Evolutionary conservation across 169 alveolate species (phyloP).

Genomic region (Miamiensis avidus): DNA sequence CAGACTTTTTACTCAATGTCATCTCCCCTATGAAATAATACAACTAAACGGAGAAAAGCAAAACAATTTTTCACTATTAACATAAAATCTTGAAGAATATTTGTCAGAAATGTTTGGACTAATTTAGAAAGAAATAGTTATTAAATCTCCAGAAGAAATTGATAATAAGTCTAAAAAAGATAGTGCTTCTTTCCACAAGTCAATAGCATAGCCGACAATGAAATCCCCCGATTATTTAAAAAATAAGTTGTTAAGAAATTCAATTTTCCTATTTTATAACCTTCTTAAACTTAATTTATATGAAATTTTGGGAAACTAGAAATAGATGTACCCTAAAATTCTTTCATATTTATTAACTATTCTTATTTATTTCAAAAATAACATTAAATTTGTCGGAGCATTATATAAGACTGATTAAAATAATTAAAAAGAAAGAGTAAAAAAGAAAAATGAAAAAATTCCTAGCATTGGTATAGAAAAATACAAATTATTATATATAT

Average conservation of each 20-base stretch:
- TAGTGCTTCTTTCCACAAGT: too few relatives aligned
- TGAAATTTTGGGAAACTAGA: too few relatives aligned
- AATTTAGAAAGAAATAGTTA: too few relatives aligned
- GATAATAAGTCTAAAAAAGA: too few relatives aligned
- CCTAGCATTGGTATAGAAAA: too few relatives aligned
- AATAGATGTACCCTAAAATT: background rate
- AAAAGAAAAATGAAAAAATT: background rate
- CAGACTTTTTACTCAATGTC: constrained; percentile 1
- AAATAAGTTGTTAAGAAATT: background rate
- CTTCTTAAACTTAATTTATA: background rate
- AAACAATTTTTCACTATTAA: too few relatives aligned
- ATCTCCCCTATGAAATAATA: background rate
- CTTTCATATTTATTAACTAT: background rate
- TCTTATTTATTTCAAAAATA: too few relatives aligned
- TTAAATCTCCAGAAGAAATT: too few relatives aligned
- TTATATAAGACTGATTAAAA: background rate
- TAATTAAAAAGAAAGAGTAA: too few relatives aligned
- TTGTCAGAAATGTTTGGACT: background rate
- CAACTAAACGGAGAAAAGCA: background rate
- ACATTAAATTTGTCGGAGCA: background rate
- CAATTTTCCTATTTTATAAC: background rate
- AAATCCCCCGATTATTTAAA: background rate
- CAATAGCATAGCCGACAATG: too few relatives aligned
- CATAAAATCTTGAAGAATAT: background rate
- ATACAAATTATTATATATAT: too few relatives aligned